phyloP scores from a whole-genome alignment of 208 protist species.

The Kentomonas sorsogonicus region DNA sequence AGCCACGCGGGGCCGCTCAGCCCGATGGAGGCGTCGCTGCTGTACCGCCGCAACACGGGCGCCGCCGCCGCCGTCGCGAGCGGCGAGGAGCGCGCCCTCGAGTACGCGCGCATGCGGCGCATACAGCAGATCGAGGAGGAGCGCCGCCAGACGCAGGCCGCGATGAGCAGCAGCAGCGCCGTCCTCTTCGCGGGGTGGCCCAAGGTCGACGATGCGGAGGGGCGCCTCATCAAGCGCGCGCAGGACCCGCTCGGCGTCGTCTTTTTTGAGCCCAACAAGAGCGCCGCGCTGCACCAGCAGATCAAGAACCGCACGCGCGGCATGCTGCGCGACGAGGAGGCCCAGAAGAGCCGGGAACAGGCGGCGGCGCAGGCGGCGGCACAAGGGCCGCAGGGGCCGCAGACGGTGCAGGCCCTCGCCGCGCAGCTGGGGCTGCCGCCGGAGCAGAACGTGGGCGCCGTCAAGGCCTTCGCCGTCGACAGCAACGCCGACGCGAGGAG shows the following conservation, averaged over 20 bases:
- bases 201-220: slow-evolving; percentile 43
- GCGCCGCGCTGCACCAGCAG: background rate
- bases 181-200: slow-evolving; percentile 41
- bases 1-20: too few species aligned
- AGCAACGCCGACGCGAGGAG: too few species aligned
- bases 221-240: slow-evolving; percentile 45
- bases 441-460: too few species aligned
- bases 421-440: background rate
- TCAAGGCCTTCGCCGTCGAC: too few species aligned
- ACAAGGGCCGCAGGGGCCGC: background rate
- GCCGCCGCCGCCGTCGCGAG: too few species aligned
- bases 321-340: background rate
- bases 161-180: slow-evolving; percentile 2
- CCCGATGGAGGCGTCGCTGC: too few species aligned
- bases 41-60: too few species aligned
- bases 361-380: background rate
- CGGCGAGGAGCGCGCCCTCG: slow-evolving; percentile 39
- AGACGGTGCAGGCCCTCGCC: background rate
- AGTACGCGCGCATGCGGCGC: slow-evolving; percentile 59
- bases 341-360: background rate
- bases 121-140: slow-evolving; percentile 41
- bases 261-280: slow-evolving; percentile 52
- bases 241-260: slow-evolving; percentile 62
- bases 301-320: background rate
- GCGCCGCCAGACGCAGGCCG: slow-evolving; percentile 11